phyloP scores from a whole-genome alignment of 352 stramenopile species.

The Sclerospora graminicola region DNA sequence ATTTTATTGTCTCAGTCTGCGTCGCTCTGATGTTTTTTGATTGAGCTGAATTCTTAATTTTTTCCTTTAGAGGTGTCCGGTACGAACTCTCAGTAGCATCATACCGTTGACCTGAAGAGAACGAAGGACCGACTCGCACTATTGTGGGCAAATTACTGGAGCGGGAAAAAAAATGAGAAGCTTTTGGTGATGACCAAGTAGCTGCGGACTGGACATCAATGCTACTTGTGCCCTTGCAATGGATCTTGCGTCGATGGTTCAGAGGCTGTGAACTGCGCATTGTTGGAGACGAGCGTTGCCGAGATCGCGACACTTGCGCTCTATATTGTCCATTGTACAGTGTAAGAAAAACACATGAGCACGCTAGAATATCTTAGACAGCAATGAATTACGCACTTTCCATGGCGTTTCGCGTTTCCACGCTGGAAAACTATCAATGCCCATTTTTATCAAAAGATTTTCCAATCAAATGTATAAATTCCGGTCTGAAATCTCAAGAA shows the following conservation, averaged over 20 bases:
- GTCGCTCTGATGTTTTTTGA: neutral
- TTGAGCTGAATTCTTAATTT: too few species aligned
- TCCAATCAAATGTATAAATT: too few species aligned
- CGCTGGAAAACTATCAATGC: too few species aligned
- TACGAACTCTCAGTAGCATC: neutral
- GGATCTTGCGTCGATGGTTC: neutral
- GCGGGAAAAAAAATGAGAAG: slow-evolving; percentile 24
- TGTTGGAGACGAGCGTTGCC: slow-evolving; percentile 14
- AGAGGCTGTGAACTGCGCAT: neutral
- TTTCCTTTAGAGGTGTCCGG: neutral
- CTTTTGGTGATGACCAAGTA: slow-evolving; percentile 30
- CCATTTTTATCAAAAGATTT: too few species aligned
- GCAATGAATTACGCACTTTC: too few species aligned
- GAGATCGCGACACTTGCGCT: slow-evolving; percentile 19
- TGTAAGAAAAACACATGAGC: neutral
- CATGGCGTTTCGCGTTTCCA: too few species aligned
- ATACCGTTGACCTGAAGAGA: slow-evolving; percentile 18
- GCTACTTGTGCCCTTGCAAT: neutral
- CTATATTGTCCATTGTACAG: slow-evolving; percentile 4
- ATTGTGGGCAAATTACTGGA: slow-evolving; percentile 35
- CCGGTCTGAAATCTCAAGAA: too few species aligned
- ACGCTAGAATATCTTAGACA: too few species aligned
- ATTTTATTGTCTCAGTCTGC: slow-evolving; percentile 14
- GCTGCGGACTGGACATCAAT: too few species aligned
- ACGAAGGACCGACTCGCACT: slow-evolving; percentile 25